Evolutionary conservation across 768 basidiomycete species (phyloP), one percentile per base, ranked within the genome.

Genomic region (Lactarius vividus): DNA sequence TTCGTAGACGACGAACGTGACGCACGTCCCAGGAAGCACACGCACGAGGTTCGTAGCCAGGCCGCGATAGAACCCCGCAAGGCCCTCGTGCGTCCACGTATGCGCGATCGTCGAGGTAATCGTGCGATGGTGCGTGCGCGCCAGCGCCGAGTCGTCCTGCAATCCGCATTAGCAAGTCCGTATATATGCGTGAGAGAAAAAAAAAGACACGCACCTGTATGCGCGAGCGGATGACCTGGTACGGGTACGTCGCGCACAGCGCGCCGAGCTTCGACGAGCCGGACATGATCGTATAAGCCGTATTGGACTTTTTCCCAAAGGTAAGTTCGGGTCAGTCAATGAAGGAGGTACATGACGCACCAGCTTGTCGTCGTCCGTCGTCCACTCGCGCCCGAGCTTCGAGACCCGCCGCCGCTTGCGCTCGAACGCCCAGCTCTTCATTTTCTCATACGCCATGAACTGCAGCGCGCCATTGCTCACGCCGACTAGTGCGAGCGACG

Each of bases 1-100:
- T 74, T 94, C 97, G 74, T 98, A 99, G 23, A 98, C 95, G 44
- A 98, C 96, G 70, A 98, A 97, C 5, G 96, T 98, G 55, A 98
- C 91, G 74, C 96, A 98, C 3, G 96, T 98, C 33, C 96, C 97
- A 0, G 97, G 97, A 18, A 98, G 82, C 57, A 99, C 96, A 16
- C 97, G 86, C 15, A 99, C 87, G 29, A 97, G 83, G 73, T 98
- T 98, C 31, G 94, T 96, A 2, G 88, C 96, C 9, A 99, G 83
- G 1, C 97, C 97, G 57, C 96, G 91, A 77, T 98, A 99, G 75
- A 98, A 98, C 1, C 94, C 96, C 56, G 80, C 78, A 18, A 89
- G 49, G 13, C 96, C 91, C 75, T 97, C 96, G 64, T 88, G 80
- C 39, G 78, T 74, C 85, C 88, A 98, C 2, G 95, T 96, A 54